A percentile compares a stretch with the other conserved stretches of the same genome.
These are phyloP conservation scores for Talaromyces amestolkiae DNA, from an alignment of 2,329 filamentous ascomycete species.

Conservation along the genomic window DNA sequence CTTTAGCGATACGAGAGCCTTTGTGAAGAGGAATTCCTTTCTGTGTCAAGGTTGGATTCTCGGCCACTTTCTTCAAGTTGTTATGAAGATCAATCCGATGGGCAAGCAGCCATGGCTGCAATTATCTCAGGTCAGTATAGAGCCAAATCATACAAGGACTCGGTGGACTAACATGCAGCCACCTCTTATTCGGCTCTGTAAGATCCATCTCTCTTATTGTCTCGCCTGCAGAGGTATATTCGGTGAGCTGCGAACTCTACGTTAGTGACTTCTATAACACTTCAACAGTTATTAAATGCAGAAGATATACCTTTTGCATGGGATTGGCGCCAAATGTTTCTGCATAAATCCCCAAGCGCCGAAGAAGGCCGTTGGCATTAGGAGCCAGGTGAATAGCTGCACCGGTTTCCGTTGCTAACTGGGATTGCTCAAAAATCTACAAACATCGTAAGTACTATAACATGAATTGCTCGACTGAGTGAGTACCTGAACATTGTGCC, in stretches of 20 bases:
- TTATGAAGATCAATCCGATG: conserved; percentile 56
- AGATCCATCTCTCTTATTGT: neutral
- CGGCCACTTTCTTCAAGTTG: conserved; percentile 50
- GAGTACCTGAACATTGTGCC: conserved; percentile 44
- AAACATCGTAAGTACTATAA: neutral
- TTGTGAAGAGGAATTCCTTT: conserved; percentile 40
- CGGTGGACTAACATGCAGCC: neutral
- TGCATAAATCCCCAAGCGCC: conserved; percentile 43
- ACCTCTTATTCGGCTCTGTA: neutral
- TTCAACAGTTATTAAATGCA: too few relatives aligned
- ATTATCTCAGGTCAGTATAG: neutral
- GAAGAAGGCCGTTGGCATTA: conserved; percentile 59
- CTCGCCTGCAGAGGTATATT: neutral
- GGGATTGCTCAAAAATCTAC: conserved; percentile 56
- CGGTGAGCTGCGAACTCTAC: neutral
- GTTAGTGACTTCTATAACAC: neutral
- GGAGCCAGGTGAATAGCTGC: conserved; percentile 63
- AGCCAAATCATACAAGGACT: neutral
- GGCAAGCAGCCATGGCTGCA: conserved; percentile 50
- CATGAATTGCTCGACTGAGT: too few relatives aligned
- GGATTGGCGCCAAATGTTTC: conserved; percentile 41
- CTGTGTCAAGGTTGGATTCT: conserved; percentile 33
- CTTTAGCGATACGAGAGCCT: conserved; percentile 43
- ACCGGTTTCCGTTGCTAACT: conserved; percentile 56
- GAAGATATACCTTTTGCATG: neutral